A percentile compares a stretch with the other conserved stretches of the same genome.
Evolutionary conservation across 306 rosid species (phyloP).

Genomic region (Corylus americana): DNA sequence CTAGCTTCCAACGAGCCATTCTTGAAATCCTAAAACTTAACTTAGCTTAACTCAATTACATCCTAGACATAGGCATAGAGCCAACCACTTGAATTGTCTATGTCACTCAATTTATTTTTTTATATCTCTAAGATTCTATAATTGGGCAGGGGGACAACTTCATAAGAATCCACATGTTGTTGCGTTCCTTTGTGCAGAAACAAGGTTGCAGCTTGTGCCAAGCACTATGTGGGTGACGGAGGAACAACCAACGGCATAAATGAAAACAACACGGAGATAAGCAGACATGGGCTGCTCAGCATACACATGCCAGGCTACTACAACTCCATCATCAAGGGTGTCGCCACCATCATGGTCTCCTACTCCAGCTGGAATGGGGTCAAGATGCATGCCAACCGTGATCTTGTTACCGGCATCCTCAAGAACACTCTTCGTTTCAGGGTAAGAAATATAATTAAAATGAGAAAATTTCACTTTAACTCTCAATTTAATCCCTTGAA

Average conservation of each 20-base stretch:
- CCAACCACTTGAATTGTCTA: too few relatives aligned
- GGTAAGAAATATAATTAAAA: neutral
- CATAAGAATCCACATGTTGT: neutral
- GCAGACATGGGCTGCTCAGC: constrained; percentile 4
- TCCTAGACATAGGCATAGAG: too few relatives aligned
- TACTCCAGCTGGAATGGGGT: constrained; percentile 7
- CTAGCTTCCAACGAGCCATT: too few relatives aligned
- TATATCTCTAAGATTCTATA: too few relatives aligned
- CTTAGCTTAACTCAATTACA: too few relatives aligned
- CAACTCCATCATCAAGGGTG: constrained; percentile 14
- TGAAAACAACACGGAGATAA: constrained; percentile 2
- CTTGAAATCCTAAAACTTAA: too few relatives aligned
- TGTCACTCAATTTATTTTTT: too few relatives aligned
- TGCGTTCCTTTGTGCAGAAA: neutral
- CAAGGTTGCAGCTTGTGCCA: constrained; percentile 8
- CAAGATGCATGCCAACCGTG: neutral
- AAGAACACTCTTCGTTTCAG: neutral
- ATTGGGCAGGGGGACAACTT: too few relatives aligned
- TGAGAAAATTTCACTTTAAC: too few relatives aligned
- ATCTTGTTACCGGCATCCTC: neutral
- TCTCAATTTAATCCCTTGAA: too few relatives aligned
- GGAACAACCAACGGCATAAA: constrained; percentile 5
- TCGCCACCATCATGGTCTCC: neutral
- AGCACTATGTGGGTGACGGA: constrained; percentile 11
- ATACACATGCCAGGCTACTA: constrained; percentile 1